These are phyloP conservation scores for Graphilbum fragrans DNA, from an alignment of 2,329 filamentous ascomycete species.

Conservation along the genomic window DNA sequence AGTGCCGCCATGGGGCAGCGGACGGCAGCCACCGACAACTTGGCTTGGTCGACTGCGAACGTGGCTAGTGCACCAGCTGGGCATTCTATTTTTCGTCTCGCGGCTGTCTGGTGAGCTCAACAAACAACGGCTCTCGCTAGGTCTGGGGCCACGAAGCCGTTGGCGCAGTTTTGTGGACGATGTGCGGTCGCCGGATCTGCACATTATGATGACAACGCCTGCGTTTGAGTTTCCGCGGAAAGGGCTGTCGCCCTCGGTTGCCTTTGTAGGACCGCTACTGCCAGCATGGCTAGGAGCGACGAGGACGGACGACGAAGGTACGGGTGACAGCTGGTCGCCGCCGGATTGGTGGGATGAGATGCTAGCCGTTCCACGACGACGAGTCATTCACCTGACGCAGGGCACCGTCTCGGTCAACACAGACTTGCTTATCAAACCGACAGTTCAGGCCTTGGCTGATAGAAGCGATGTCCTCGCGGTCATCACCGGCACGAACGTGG, in stretches of 20 bases:
- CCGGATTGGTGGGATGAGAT: constrained; percentile 13
- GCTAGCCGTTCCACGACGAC: constrained; percentile 9
- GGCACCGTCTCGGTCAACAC: constrained; percentile 9
- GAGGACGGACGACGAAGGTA: not conserved
- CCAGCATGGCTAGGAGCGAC: constrained; percentile 1
- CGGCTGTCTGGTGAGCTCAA: constrained; percentile 18
- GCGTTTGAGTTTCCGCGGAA: constrained; percentile 12
- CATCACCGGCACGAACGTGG: constrained; percentile 6
- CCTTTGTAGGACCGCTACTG: constrained; percentile 8
- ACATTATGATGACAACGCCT: constrained; percentile 19
- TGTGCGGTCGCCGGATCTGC: constrained; percentile 17
- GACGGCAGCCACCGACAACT: constrained; percentile 15
- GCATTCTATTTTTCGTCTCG: constrained; percentile 6
- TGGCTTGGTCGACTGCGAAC: constrained; percentile 16
- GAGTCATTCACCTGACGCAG: constrained; percentile 12
- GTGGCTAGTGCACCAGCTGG: constrained; percentile 12
- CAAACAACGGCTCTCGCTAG: constrained; percentile 16
- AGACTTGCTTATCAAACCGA: constrained; percentile 8
- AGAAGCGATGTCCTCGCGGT: constrained; percentile 6
- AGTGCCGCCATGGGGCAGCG: constrained; percentile 18
- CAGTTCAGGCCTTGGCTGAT: constrained; percentile 8
- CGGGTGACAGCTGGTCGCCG: too few relatives aligned
- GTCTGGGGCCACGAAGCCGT: constrained; percentile 16
- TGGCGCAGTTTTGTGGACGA: constrained; percentile 22
- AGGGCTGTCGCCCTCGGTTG: constrained; percentile 6